Evolutionary conservation across 2,329 filamentous ascomycete genomes (phyloP), one percentile per base, ranked within the genome.

Genomic region (Trichoderma citrinoviride): DNA sequence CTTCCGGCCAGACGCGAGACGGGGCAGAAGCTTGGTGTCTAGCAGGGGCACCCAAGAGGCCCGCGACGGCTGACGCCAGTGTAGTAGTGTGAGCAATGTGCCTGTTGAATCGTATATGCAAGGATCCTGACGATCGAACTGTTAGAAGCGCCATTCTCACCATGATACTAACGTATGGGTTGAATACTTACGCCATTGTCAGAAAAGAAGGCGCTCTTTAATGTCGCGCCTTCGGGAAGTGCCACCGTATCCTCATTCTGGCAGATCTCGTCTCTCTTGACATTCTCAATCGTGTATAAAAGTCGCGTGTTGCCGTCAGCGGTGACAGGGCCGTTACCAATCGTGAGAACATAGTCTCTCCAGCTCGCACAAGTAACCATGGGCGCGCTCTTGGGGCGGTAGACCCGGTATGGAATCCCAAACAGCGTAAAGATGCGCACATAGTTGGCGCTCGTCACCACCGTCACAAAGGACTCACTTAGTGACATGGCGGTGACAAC

Each of bases 101-200:
- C 96, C 95, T 2, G 91, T 92, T 5, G 91, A 92, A 76, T 98
- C 95, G 77, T 98, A 99, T 65, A 98, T 93, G 76, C 92, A 97
- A 7, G 95, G 95, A 72, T 99, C 93, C 89, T 92, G 33, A n/a
- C n/a, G 17, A 50, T 12, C 68, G 25, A 27, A 10, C 5, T 64
- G 37, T 54, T 43, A 62, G 49, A n/a, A 19, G 7, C 21, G 23
- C 17, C 14, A 37, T 14, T 19, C n/a, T 12, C 15, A 25, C n/a
- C 17, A 21, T 14, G n/a, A 37, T 4, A 25, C 3, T 21, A 7
- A 8, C 29, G 5, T 29, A n/a, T 15, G 29, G 27, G 2, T 37
- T 53, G 61, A 65, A 53, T 56, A 81, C 88, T 78, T 82, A 92
- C 90, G n/a, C 95, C 95, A 66, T 85, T 86, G 72, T 96, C 91